Percentiles rank a stretch among this genome's conserved stretches.
These are phyloP conservation scores for Penicillium simplicissimum DNA, from an alignment of 495 filamentous ascomycete genomes.

Conservation along the genomic window DNA sequence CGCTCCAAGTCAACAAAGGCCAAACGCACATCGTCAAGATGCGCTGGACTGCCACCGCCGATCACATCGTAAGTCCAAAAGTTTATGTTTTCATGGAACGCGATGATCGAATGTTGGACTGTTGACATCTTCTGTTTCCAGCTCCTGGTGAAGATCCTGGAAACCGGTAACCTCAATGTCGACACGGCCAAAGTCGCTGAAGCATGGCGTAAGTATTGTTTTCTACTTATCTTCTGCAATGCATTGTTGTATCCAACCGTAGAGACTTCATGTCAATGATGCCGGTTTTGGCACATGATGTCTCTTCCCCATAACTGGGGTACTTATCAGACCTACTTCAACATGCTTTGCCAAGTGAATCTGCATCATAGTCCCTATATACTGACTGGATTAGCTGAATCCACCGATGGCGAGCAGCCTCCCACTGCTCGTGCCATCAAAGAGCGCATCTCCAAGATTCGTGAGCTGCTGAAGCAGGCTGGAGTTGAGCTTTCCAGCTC, in stretches of 20 bases:
- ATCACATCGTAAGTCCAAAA: conserved; percentile 15
- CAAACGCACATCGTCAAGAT: not conserved
- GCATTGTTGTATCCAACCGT: too few relatives aligned
- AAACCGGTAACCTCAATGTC: conserved; percentile 44
- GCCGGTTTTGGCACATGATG: not conserved
- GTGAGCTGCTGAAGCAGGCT: conserved; percentile 14
- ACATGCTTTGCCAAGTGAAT: too few relatives aligned
- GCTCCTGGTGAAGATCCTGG: conserved; percentile 51
- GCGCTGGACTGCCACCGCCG: conserved; percentile 13
- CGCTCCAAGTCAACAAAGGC: too few relatives aligned
- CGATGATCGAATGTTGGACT: too few relatives aligned
- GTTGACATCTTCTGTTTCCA: conserved; percentile 8
- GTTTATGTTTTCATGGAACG: too few relatives aligned
- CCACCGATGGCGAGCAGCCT: conserved; percentile 22
- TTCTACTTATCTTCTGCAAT: too few relatives aligned
- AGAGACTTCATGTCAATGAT: too few relatives aligned
- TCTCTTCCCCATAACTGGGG: not conserved
- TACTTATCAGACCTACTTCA: not conserved
- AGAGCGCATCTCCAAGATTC: conserved; percentile 49
- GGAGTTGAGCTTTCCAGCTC: not conserved
- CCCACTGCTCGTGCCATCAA: conserved; percentile 51
- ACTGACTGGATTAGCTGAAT: conserved; percentile 22
- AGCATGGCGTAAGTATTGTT: conserved; percentile 45
- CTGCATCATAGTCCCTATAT: not conserved
- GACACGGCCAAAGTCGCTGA: conserved; percentile 41